A percentile compares a stretch with the other conserved stretches of the same genome.
phyloP scores from a whole-genome alignment of 805 yeast species.

The Wickerhamiella sorbophila region DNA sequence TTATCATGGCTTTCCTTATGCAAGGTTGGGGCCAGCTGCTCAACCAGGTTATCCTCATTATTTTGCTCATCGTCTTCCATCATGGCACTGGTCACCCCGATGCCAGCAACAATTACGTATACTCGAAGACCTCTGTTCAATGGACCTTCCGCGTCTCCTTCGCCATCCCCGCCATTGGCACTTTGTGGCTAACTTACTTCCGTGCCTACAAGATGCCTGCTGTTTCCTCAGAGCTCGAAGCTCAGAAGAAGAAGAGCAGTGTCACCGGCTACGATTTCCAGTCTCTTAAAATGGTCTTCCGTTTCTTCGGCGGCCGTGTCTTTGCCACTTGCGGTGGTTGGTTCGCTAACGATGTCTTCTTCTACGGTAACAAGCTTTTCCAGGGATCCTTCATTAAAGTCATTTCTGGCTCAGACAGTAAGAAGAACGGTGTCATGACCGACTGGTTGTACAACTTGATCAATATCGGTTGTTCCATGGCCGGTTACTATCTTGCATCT shows the following conservation, averaged over 20 bases:
- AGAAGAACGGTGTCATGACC: constrained; percentile 37
- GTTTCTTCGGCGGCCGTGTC: constrained; percentile 26
- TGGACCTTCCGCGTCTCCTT: constrained; percentile 28
- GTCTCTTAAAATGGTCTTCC: constrained; percentile 20
- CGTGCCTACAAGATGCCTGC: constrained; percentile 26
- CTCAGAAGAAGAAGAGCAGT: constrained; percentile 21
- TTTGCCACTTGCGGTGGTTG: constrained; percentile 44
- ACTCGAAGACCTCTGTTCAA: constrained; percentile 26
- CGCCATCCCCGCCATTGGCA: constrained; percentile 27
- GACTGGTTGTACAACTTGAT: constrained; percentile 32
- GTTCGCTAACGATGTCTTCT: constrained; percentile 52
- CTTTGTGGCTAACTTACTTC: constrained; percentile 28
- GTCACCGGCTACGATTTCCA: constrained; percentile 27
- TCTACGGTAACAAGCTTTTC: constrained; percentile 52
- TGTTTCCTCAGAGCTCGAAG: constrained; percentile 22
- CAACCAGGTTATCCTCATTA: constrained; percentile 22
- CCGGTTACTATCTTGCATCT: constrained; percentile 48
- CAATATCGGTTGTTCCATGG: constrained; percentile 60
- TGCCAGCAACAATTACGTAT: constrained; percentile 11
- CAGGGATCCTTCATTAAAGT: constrained; percentile 28
- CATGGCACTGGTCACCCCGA: constrained; percentile 20
- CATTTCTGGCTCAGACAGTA: constrained; percentile 26
- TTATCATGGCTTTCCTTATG: constrained; percentile 24
- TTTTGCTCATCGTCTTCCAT: constrained; percentile 20
- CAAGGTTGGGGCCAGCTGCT: constrained; percentile 25